Evolutionary conservation across 2,329 filamentous ascomycete genomes (phyloP), one percentile per base, ranked within the genome.

Genomic region (Aspergillus brunneoviolaceus): DNA sequence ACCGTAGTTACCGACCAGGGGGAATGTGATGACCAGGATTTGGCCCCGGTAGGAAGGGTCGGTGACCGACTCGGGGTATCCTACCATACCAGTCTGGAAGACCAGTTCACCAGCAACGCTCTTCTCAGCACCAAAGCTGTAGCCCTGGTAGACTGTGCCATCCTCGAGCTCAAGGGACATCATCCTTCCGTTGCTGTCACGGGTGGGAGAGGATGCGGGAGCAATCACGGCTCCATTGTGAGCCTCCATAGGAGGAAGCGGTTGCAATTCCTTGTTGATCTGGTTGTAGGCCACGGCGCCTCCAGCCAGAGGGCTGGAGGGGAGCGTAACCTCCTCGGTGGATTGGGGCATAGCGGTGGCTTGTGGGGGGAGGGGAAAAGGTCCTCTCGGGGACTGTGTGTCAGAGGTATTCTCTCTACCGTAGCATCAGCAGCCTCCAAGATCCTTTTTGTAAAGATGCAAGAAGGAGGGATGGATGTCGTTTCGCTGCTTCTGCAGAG

Each of bases 41-140:
- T 99, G 94, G 68, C 95, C 90, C 67, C 90, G 89, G 81, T 94
- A 94, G 21, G 90, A 94, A 56, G 90, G 90, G 72, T 94, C 90
- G 72, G 90, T 93, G 84, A 94, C 88, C 51, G 90, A 96, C 83
- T 99, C 95, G 48, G 95, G 93, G 77, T 99, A 99, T 73, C 95
- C 95, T 70, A 98, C 95, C 93, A 98, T 96, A 79, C 95, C 95
- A 60, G 95, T 99, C 85, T 98, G 94, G 82, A 99, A 99, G 80
- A 99, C 95, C 76, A 99, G 84, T 84, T 99, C 95, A 77, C 95
- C 95, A 67, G 94, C 90, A 72, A 96, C 87, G 81, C 91, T 96
- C 85, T 93, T 96, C 73, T 91, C 85, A 65, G 94, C 93, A 79
- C 95, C 95, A 76, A 99, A 99, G 85, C 92, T 96, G 82, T 91